Conservation (phyloP, 1,284 basidiomycete genomes). For the Cystobasidium slooffiae region DNA sequence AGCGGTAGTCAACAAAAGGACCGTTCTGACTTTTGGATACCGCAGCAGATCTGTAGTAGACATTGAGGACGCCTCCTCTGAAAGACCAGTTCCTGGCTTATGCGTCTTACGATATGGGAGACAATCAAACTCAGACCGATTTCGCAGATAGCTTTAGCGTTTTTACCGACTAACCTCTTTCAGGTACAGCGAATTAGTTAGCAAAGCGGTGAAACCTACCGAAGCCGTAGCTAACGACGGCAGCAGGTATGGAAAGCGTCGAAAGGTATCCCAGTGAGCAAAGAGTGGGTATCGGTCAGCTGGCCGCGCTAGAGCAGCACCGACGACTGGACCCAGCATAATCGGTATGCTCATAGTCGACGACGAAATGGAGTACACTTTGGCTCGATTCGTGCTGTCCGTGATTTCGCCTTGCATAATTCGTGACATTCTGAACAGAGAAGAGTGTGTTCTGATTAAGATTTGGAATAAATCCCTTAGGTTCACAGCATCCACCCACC, state of each 20-base stretch:
- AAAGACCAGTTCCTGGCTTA: background rate
- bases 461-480: no score
- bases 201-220: no score
- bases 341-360: background rate
- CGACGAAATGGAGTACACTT: background rate
- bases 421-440: no score
- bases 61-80: background rate
- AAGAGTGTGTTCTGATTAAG: no score
- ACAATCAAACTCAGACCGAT: no score
- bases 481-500: no score
- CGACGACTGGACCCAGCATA: background rate
- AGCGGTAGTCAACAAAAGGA: background rate
- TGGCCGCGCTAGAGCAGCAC: slow-evolving; percentile 6
- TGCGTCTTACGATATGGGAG: background rate
- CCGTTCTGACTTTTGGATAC: background rate
- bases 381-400: background rate
- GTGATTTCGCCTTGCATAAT: background rate
- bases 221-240: slow-evolving; percentile 8
- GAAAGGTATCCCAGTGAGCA: background rate
- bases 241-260: slow-evolving; percentile 19
- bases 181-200: slow-evolving; percentile 1
- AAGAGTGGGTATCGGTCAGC: slow-evolving; percentile 3
- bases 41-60: background rate
- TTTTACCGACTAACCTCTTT: slow-evolving; percentile 16
- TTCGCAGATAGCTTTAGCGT: no score